Percentiles rank a stretch among this genome's conserved stretches.
Evolutionary conservation across 164 flowering plant genomes (phyloP).

Genomic region (Tinospora cordifolia): DNA sequence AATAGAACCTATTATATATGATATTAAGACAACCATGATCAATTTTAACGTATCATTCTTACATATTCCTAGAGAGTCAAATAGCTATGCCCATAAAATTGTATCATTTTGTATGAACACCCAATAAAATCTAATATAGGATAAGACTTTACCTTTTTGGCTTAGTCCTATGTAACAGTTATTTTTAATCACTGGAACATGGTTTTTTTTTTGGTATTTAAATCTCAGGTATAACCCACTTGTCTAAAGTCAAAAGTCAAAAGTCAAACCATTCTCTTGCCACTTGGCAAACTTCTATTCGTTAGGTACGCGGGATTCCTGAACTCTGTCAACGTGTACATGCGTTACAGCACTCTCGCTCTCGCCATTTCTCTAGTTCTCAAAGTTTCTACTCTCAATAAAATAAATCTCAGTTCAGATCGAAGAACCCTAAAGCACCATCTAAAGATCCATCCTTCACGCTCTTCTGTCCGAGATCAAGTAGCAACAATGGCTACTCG

Average conservation of each 20-base stretch:
- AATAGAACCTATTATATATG: too few relatives aligned
- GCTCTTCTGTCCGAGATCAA: conserved; percentile 6
- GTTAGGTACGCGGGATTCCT: background rate
- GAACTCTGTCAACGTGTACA: background rate
- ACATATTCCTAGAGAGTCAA: too few relatives aligned
- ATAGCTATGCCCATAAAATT: too few relatives aligned
- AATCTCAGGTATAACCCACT: background rate
- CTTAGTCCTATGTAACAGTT: too few relatives aligned
- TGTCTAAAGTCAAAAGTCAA: background rate
- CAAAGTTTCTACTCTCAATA: background rate
- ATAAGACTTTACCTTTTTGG: too few relatives aligned
- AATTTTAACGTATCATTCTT: too few relatives aligned
- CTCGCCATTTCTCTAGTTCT: background rate
- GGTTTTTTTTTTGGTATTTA: too few relatives aligned
- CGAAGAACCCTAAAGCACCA: conserved; percentile 3
- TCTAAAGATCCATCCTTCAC: background rate
- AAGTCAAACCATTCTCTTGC: background rate
- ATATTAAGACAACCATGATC: too few relatives aligned
- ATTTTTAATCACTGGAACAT: too few relatives aligned
- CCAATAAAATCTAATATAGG: too few relatives aligned
- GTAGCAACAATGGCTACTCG: conserved; percentile 36
- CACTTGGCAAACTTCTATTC: background rate
- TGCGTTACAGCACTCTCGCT: background rate
- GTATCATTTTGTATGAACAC: too few relatives aligned
- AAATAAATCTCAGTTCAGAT: background rate